phyloP scores from a whole-genome alignment of 768 basidiomycete genomes.

The Pisolithus microcarpus region DNA sequence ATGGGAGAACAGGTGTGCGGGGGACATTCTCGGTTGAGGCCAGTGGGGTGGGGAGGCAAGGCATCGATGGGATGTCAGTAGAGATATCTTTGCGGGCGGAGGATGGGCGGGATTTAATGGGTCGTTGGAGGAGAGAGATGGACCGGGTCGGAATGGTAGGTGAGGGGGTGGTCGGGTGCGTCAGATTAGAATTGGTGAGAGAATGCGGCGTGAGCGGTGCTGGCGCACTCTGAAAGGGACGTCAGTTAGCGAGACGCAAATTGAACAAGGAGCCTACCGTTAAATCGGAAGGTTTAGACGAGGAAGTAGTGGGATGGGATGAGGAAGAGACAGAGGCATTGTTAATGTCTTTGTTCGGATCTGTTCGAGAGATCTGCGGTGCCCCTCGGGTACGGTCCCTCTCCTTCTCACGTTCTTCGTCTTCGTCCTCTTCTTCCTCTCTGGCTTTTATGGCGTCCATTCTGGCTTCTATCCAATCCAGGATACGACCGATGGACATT shows the following conservation, averaged over 20 bases:
- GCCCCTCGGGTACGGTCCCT: constrained; percentile 32
- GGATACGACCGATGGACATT: constrained; percentile 70
- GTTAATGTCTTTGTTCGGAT: constrained; percentile 12
- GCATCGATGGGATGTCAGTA: constrained; percentile 12
- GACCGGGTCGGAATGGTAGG: constrained; percentile 20
- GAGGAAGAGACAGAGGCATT: constrained; percentile 12
- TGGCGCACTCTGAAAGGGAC: constrained; percentile 7
- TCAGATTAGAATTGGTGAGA: constrained; percentile 14
- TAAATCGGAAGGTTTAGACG: constrained; percentile 14
- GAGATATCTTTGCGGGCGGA: constrained; percentile 22
- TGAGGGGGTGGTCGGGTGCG: constrained; percentile 18
- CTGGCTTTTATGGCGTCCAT: constrained; percentile 66
- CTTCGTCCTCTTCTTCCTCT: constrained; percentile 80
- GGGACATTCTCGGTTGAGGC: constrained; percentile 24
- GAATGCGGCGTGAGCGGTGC: constrained; percentile 29
- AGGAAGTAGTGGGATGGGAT: constrained; percentile 11
- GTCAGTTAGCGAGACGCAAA: constrained; percentile 4
- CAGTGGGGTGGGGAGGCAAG: constrained; percentile 18
- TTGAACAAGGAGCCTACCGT: constrained; percentile 24
- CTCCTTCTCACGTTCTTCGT: constrained; percentile 62
- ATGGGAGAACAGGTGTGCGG: constrained; percentile 17
- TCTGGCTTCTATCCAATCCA: constrained; percentile 83
- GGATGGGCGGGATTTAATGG: constrained; percentile 23
- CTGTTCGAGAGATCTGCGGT: constrained; percentile 12
- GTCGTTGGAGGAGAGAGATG: constrained; percentile 14